These are phyloP conservation scores for Hansenula anomala DNA, from an alignment of 1,139 yeast species.

Conservation along the genomic window DNA sequence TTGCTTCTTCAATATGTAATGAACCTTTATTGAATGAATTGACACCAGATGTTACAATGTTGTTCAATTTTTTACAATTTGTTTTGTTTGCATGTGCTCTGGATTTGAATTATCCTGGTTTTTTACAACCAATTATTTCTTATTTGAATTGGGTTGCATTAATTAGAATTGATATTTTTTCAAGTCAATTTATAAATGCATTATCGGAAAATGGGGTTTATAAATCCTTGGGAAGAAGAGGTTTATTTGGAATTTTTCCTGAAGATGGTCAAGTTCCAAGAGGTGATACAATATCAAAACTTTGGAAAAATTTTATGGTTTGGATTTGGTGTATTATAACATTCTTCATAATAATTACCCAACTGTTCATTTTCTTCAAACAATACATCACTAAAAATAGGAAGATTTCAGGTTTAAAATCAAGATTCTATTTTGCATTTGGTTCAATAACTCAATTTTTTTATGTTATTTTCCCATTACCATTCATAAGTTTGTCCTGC, in stretches of 20 bases:
- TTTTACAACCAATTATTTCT: constrained; percentile 50
- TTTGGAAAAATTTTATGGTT: constrained; percentile 43
- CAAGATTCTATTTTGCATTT: constrained; percentile 12
- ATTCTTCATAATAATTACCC: constrained; percentile 3
- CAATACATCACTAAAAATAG: background rate
- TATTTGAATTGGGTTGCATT: constrained; percentile 34
- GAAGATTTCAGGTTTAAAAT: constrained; percentile 2
- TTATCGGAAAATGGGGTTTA: constrained; percentile 19
- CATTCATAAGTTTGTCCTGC: constrained; percentile 40
- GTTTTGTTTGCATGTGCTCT: constrained; percentile 54
- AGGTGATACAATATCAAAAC: background rate
- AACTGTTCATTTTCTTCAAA: constrained; percentile 4
- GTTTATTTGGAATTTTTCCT: constrained; percentile 8
- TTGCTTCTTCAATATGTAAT: constrained; percentile 60
- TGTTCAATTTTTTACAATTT: constrained; percentile 51
- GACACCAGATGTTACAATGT: constrained; percentile 50
- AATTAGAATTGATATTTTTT: constrained; percentile 23
- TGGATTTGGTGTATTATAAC: constrained; percentile 25
- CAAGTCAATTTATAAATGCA: constrained; percentile 7
- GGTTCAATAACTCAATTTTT: constrained; percentile 35
- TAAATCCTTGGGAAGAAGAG: constrained; percentile 13
- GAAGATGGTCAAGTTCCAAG: constrained; percentile 1
- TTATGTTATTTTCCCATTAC: constrained; percentile 36
- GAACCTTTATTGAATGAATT: constrained; percentile 49
- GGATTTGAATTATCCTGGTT: constrained; percentile 59